Conservation (phyloP, 179 eudicot species). For the Spergularia azorica region DNA sequence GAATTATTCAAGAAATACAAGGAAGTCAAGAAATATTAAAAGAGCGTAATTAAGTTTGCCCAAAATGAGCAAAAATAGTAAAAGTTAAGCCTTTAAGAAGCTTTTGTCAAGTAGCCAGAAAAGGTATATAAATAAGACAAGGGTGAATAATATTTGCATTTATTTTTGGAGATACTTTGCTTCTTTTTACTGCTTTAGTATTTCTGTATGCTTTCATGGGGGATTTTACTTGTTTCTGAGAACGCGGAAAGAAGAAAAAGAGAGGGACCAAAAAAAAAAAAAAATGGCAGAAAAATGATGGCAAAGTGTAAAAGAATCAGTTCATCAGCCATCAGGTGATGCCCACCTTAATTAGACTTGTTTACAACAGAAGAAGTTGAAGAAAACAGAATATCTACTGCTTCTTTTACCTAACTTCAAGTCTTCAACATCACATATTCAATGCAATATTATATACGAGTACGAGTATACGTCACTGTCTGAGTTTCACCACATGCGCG, state of each 20-base stretch:
- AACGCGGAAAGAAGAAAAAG: neutral
- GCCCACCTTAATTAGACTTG: slow-evolving; percentile 6
- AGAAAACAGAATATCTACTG: slow-evolving; percentile 12
- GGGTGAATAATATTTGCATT: slow-evolving; percentile 13
- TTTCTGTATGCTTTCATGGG: neutral
- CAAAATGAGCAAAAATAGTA: slow-evolving; percentile 13
- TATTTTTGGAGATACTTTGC: slow-evolving; percentile 18
- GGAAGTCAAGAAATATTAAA: slow-evolving; percentile 14
- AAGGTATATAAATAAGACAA: slow-evolving; percentile 13
- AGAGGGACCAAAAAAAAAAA: slow-evolving; percentile 23
- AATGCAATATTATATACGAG: neutral
- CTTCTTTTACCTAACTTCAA: slow-evolving; percentile 20
- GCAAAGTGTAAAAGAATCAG: slow-evolving; percentile 28
- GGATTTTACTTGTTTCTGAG: neutral
- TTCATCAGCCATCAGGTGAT: slow-evolving; percentile 16
- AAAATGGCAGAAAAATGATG: slow-evolving; percentile 12
- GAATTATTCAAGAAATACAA: neutral
- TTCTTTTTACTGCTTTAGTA: neutral
- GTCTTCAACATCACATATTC: slow-evolving; percentile 17
- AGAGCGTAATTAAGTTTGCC: slow-evolving; percentile 3
- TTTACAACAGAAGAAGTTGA: neutral
- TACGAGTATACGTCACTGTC: neutral
- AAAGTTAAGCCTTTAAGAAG: slow-evolving; percentile 18
- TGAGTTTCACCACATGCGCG: slow-evolving; percentile 1
- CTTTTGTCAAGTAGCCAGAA: slow-evolving; percentile 27